A percentile compares a stretch with the other conserved stretches of the same genome.
These are phyloP conservation scores for Ceratocystis variospora DNA, from an alignment of 2,329 filamentous ascomycete genomes.

Conservation along the genomic window DNA sequence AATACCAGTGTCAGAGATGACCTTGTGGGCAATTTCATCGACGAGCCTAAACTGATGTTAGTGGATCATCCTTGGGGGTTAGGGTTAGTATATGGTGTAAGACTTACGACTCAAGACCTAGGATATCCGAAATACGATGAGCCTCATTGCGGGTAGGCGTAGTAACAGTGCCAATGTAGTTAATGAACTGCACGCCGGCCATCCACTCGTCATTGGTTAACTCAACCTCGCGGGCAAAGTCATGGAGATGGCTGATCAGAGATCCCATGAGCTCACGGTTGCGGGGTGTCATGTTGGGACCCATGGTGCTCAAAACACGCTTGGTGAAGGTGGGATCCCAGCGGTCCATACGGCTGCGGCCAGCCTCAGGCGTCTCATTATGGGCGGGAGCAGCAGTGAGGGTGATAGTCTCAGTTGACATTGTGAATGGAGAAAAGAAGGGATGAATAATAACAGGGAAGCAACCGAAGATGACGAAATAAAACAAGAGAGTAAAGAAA, in stretches of 20 bases:
- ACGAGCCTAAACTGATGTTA: constrained; percentile 35
- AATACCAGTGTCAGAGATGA: constrained; percentile 46
- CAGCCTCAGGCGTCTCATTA: background rate
- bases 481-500: background rate
- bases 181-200: constrained; percentile 59
- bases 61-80: background rate
- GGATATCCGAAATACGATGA: constrained; percentile 57
- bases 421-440: background rate
- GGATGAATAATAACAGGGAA: background rate
- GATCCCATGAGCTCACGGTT: constrained; percentile 49
- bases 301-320: constrained; percentile 59
- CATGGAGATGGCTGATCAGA: constrained; percentile 59
- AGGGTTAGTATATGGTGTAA: background rate
- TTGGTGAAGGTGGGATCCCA: constrained; percentile 61
- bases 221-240: constrained; percentile 65
- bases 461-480: background rate
- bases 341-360: constrained; percentile 14
- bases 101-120: constrained; percentile 56
- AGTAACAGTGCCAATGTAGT: constrained; percentile 57
- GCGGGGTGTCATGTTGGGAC: constrained; percentile 52
- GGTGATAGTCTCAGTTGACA: constrained; percentile 11
- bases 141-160: constrained; percentile 59
- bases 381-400: constrained; percentile 5
- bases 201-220: constrained; percentile 68
- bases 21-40: constrained; percentile 52